Percentiles rank a stretch among this genome's conserved stretches.
Evolutionary conservation across 768 basidiomycete genomes (phyloP).

Genomic region (Leucosporidium scottii): DNA sequence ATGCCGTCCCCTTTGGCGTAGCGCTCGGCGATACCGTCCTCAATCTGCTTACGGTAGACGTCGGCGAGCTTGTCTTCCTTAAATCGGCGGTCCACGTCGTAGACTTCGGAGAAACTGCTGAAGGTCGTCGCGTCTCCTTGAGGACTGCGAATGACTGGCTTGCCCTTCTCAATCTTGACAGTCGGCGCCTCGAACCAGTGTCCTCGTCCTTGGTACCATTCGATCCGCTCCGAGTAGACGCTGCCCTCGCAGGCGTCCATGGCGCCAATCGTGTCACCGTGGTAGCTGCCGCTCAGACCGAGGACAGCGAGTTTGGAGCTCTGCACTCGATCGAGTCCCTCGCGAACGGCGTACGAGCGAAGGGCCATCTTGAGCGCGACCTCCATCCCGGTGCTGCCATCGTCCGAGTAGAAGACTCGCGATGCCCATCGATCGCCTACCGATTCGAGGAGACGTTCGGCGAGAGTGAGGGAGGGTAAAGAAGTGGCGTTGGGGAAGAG

Average conservation of each 20-base stretch:
- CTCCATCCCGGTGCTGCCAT: slow-evolving; percentile 94
- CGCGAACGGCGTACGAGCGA: slow-evolving; percentile 45
- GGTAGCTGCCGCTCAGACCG: slow-evolving; percentile 86
- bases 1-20: slow-evolving; percentile 41
- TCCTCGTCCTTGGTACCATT: slow-evolving; percentile 90
- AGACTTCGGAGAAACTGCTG: slow-evolving; percentile 47
- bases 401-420: slow-evolving; percentile 85
- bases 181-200: slow-evolving; percentile 89
- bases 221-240: slow-evolving; percentile 70
- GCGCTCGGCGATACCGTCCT: slow-evolving; percentile 48
- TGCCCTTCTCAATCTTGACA: slow-evolving; percentile 60
- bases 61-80: slow-evolving; percentile 54
- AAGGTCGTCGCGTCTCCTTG: slow-evolving; percentile 5
- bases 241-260: slow-evolving; percentile 90
- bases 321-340: slow-evolving; percentile 39
- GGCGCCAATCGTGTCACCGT: slow-evolving; percentile 93
- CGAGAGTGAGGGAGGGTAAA: slow-evolving; percentile 71
- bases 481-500: slow-evolving; percentile 89
- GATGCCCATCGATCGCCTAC: slow-evolving; percentile 88
- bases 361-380: slow-evolving; percentile 97
- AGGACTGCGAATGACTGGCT: slow-evolving; percentile 20
- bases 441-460: slow-evolving; percentile 62
- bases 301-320: slow-evolving; percentile 58
- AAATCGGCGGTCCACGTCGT: slow-evolving; percentile 59
- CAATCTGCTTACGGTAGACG: slow-evolving; percentile 53